phyloP scores from a whole-genome alignment of 192 early-diverging fungal species.

The Umbelopsis sp. region DNA sequence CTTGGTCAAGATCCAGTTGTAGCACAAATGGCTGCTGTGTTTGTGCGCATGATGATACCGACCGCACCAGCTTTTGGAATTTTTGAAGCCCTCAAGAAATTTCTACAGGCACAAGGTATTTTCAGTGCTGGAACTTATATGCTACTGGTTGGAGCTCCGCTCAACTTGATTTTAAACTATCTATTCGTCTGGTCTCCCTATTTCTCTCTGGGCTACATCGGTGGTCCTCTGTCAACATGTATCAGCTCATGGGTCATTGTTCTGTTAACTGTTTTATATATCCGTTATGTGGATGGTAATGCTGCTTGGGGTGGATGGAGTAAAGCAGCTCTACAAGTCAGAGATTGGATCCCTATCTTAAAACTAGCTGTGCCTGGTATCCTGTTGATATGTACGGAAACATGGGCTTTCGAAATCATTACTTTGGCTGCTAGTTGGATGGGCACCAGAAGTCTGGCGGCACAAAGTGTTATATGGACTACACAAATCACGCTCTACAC shows the following conservation, averaged over 20 bases:
- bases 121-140: slow-evolving; percentile 67
- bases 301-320: slow-evolving; percentile 73
- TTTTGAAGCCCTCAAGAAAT: slow-evolving; percentile 85
- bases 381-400: slow-evolving; percentile 75
- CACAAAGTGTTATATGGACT: slow-evolving; percentile 60
- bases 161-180: slow-evolving; percentile 69
- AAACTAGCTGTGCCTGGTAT: slow-evolving; percentile 74
- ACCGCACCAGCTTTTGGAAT: slow-evolving; percentile 74
- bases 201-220: slow-evolving; percentile 60
- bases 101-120: slow-evolving; percentile 84
- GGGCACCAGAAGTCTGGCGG: slow-evolving; percentile 57
- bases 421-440: slow-evolving; percentile 67
- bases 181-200: slow-evolving; percentile 61
- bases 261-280: slow-evolving; percentile 54
- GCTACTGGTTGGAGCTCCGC: slow-evolving; percentile 56
- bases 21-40: slow-evolving; percentile 64
- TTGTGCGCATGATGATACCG: slow-evolving; percentile 64
- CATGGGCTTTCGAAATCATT: slow-evolving; percentile 66
- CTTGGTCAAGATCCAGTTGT: slow-evolving; percentile 75
- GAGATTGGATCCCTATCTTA: slow-evolving; percentile 52
- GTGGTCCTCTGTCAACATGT: slow-evolving; percentile 69
- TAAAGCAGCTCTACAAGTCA: slow-evolving; percentile 40
- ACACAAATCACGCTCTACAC: slow-evolving; percentile 53
- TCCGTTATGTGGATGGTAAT: slow-evolving; percentile 50
- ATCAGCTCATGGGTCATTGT: slow-evolving; percentile 68